phyloP scores from a whole-genome alignment of 129 eudicot genomes.

The Flaveria robusta region DNA sequence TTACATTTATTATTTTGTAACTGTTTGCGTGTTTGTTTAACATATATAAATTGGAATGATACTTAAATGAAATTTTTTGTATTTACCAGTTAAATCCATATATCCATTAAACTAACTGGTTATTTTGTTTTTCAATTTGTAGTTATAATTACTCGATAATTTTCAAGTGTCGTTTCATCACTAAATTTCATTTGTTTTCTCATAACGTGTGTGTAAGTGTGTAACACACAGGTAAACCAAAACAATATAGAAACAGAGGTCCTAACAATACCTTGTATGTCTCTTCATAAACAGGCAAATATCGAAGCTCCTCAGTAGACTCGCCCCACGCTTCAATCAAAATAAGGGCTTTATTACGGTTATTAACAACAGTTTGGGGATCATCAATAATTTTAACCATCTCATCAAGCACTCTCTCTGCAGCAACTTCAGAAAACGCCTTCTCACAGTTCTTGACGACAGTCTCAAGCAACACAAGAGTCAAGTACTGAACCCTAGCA shows the following conservation, averaged over 20 bases:
- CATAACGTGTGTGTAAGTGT: not conserved
- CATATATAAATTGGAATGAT: not conserved
- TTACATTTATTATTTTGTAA: not conserved
- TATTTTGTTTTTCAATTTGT: not conserved
- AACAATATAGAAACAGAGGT: not conserved
- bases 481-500: constrained; percentile 83
- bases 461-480: constrained; percentile 90
- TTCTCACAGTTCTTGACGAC: constrained; percentile 91
- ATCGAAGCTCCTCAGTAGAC: constrained; percentile 89
- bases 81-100: not conserved
- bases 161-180: not conserved
- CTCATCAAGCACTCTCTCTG: constrained; percentile 97
- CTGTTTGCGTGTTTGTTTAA: not conserved
- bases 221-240: not conserved
- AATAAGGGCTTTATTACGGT: constrained; percentile 82
- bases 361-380: constrained; percentile 87
- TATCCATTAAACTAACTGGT: not conserved
- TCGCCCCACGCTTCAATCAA: constrained; percentile 99
- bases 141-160: not conserved
- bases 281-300: constrained; percentile 94
- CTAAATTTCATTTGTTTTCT: not conserved
- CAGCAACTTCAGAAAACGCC: constrained; percentile 95
- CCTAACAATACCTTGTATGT: constrained; percentile 78
- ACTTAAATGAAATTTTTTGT: not conserved
- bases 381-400: constrained; percentile 98